Evolutionary conservation across 1,284 basidiomycete genomes (phyloP).

Genomic region (Salmacisia buchloeana): DNA sequence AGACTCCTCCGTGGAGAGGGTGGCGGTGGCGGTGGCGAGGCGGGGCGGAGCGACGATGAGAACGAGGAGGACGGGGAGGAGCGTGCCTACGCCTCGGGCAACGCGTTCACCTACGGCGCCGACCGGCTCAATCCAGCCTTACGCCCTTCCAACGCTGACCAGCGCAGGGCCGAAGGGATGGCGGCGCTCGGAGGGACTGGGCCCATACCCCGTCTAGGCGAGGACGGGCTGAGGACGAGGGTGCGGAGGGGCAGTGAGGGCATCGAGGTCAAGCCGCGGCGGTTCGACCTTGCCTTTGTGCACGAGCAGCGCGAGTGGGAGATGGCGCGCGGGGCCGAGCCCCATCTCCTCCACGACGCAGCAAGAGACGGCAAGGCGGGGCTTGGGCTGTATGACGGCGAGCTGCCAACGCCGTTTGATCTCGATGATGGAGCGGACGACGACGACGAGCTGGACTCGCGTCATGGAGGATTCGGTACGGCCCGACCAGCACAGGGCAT

Average conservation of each 20-base stretch:
- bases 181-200: too few species aligned
- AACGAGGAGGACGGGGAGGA: not conserved
- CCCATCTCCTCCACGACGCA: too few species aligned
- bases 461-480: too few species aligned
- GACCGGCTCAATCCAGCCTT: not conserved
- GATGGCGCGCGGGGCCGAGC: too few species aligned
- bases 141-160: not conserved
- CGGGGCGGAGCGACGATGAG: not conserved
- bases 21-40: not conserved
- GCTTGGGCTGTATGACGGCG: too few species aligned
- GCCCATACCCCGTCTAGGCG: too few species aligned
- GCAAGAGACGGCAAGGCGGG: too few species aligned
- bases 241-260: constrained; percentile 6
- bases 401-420: too few species aligned
- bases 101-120: constrained; percentile 4
- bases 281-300: not conserved
- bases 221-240: not conserved
- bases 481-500: too few species aligned
- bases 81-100: not conserved
- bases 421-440: too few species aligned
- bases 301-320: not conserved
- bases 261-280: not conserved
- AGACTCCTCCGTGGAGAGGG: too few species aligned
- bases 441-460: too few species aligned
- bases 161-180: not conserved